Evolutionary conservation across 805 yeast genomes (phyloP).

Genomic region (Yarrowia alimentaria): DNA sequence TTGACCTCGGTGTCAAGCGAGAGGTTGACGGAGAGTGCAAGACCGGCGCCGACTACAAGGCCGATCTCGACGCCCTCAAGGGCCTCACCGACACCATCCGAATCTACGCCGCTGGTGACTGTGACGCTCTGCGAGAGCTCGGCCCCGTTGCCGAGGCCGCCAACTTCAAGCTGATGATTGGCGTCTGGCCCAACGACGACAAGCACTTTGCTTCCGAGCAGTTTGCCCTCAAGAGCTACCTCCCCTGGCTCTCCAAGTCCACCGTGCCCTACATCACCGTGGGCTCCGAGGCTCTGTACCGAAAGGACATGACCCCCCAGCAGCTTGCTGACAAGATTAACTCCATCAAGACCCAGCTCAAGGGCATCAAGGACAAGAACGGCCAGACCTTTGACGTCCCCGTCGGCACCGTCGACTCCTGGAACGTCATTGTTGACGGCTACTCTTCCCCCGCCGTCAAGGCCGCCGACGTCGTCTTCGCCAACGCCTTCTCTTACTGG

Average conservation of each 20-base stretch:
- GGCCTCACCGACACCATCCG: slow-evolving; percentile 65
- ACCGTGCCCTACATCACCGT: slow-evolving; percentile 78
- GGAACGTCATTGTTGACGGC: slow-evolving; percentile 89
- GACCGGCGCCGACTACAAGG: slow-evolving; percentile 62
- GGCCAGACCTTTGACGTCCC: slow-evolving; percentile 74
- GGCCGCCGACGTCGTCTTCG: slow-evolving; percentile 82
- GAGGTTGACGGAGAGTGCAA: slow-evolving; percentile 71
- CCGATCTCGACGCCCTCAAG: slow-evolving; percentile 61
- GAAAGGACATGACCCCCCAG: slow-evolving; percentile 76
- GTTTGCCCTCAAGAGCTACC: slow-evolving; percentile 62
- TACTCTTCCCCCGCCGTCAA: slow-evolving; percentile 64
- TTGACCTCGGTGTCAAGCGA: slow-evolving; percentile 82
- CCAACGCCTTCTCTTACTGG: slow-evolving; percentile 98
- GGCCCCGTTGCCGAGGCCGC: slow-evolving; percentile 83
- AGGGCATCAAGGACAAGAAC: slow-evolving; percentile 66
- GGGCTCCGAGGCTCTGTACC: slow-evolving; percentile 94
- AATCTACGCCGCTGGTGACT: slow-evolving; percentile 90
- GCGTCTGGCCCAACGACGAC: slow-evolving; percentile 93
- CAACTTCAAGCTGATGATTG: slow-evolving; percentile 74
- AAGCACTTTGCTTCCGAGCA: slow-evolving; percentile 73
- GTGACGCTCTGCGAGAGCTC: slow-evolving; percentile 79
- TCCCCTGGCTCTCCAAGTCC: slow-evolving; percentile 62
- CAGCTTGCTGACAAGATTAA: slow-evolving; percentile 67
- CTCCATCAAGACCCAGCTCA: slow-evolving; percentile 53
- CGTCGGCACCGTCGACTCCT: slow-evolving; percentile 94